A percentile compares a stretch with the other conserved stretches of the same genome.
These are phyloP conservation scores for Beta vulgaris DNA, from an alignment of 148 eudicot genomes.

Conservation along the genomic window DNA sequence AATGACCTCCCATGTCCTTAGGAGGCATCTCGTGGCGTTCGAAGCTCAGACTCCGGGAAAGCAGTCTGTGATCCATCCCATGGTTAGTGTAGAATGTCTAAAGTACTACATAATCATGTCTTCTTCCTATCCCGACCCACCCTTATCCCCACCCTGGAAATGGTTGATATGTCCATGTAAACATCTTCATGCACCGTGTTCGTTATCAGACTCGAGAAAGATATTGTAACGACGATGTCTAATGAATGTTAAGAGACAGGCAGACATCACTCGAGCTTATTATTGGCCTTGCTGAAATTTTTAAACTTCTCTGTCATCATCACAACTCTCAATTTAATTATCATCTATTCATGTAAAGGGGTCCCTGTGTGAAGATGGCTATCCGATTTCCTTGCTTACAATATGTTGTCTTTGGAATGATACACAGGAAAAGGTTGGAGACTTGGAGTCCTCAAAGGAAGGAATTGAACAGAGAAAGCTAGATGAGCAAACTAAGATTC, in stretches of 20 bases:
- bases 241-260: too few species aligned
- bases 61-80: background rate
- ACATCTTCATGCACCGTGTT: too few species aligned
- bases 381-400: background rate
- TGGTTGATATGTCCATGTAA: too few species aligned
- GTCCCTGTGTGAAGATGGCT: too few species aligned
- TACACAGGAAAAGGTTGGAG: slow-evolving; percentile 65
- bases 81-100: background rate
- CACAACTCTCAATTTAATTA: background rate
- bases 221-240: too few species aligned
- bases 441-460: slow-evolving; percentile 65
- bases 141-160: background rate
- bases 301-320: background rate
- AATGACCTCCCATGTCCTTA: too few species aligned
- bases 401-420: slow-evolving; percentile 1
- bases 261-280: background rate
- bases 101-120: background rate
- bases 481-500: slow-evolving; percentile 39
- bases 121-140: background rate
- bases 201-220: too few species aligned
- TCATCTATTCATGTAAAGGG: background rate
- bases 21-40: too few species aligned
- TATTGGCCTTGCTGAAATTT: background rate
- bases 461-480: slow-evolving; percentile 72
- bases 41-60: slow-evolving; percentile 82